A percentile compares a stretch with the other conserved stretches of the same genome.
Evolutionary conservation across 2,329 filamentous ascomycete genomes (phyloP).

Genomic region (Paraconiothyrium sp.): DNA sequence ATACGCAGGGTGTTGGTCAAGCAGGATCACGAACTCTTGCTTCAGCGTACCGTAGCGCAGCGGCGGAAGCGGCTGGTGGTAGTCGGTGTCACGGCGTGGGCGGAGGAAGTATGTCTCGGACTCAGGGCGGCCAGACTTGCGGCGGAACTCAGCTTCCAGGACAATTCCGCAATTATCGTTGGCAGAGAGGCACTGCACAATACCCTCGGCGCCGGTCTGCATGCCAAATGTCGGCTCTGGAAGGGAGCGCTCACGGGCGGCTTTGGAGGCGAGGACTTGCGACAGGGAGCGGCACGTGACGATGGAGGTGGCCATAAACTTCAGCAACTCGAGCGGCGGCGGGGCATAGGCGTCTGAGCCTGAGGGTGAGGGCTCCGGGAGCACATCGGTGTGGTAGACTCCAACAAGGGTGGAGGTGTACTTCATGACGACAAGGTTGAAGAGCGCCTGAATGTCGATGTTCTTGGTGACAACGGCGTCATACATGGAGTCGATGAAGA

Average conservation of each 20-base stretch:
- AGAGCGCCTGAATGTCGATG: slow-evolving; percentile 66
- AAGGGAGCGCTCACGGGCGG: slow-evolving; percentile 78
- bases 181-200: slow-evolving; percentile 72
- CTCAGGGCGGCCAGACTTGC: slow-evolving; percentile 82
- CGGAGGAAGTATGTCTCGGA: slow-evolving; percentile 71
- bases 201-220: slow-evolving; percentile 78
- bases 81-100: slow-evolving; percentile 27
- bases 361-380: slow-evolving; percentile 56
- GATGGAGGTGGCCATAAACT: slow-evolving; percentile 88
- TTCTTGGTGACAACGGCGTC: slow-evolving; percentile 58
- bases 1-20: slow-evolving; percentile 74
- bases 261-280: slow-evolving; percentile 77
- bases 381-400: slow-evolving; percentile 84
- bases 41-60: slow-evolving; percentile 47
- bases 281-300: slow-evolving; percentile 76
- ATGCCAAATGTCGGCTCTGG: slow-evolving; percentile 82
- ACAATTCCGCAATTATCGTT: slow-evolving; percentile 70
- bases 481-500: slow-evolving; percentile 84
- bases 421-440: slow-evolving; percentile 76
- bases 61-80: slow-evolving; percentile 24
- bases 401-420: slow-evolving; percentile 74
- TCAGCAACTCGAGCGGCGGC: slow-evolving; percentile 73
- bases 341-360: slow-evolving; percentile 55
- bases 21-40: slow-evolving; percentile 66
- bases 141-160: slow-evolving; percentile 84